phyloP scores from a whole-genome alignment of 371 early-diverging fungal species.

The Mortierella sp. region DNA sequence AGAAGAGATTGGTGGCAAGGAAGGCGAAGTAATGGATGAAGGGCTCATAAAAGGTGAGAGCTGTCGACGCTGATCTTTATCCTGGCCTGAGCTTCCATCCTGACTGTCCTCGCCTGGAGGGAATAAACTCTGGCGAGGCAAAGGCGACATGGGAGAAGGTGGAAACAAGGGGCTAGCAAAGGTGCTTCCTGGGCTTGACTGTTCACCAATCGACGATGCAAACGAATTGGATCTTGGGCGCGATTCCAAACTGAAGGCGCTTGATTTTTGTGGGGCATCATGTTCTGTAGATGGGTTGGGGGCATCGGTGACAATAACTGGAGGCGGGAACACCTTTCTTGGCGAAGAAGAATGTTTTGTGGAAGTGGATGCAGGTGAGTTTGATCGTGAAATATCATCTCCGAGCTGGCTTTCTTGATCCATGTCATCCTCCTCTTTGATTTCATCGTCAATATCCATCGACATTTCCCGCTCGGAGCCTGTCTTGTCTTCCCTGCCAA shows the following conservation, averaged over 20 bases:
- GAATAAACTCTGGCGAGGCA: slow-evolving; percentile 3
- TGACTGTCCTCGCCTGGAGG: slow-evolving; percentile 18
- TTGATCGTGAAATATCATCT: neutral
- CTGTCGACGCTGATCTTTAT: slow-evolving; percentile 8
- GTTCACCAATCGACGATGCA: slow-evolving; percentile 15
- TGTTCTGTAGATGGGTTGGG: slow-evolving; percentile 12
- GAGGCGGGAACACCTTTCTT: slow-evolving; percentile 16
- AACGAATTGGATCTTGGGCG: slow-evolving; percentile 21
- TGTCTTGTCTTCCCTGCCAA: neutral
- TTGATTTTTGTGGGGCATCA: neutral
- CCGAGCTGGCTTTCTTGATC: neutral
- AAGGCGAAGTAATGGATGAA: slow-evolving; percentile 19
- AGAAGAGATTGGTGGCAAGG: slow-evolving; percentile 40
- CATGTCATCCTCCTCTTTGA: slow-evolving; percentile 13
- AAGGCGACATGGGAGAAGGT: slow-evolving; percentile 32
- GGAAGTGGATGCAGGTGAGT: slow-evolving; percentile 7
- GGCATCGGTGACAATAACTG: slow-evolving; percentile 20
- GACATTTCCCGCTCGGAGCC: neutral
- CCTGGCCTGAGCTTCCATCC: neutral
- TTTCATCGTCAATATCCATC: slow-evolving; percentile 24
- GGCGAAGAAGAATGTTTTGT: slow-evolving; percentile 5
- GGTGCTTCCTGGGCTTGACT: slow-evolving; percentile 11
- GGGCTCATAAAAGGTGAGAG: slow-evolving; percentile 18
- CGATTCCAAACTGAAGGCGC: slow-evolving; percentile 28
- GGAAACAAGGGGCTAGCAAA: slow-evolving; percentile 18